Base-by-base conservation (phyloP, 805 yeast species). In the Metschnikowia picachoensis region DNA sequence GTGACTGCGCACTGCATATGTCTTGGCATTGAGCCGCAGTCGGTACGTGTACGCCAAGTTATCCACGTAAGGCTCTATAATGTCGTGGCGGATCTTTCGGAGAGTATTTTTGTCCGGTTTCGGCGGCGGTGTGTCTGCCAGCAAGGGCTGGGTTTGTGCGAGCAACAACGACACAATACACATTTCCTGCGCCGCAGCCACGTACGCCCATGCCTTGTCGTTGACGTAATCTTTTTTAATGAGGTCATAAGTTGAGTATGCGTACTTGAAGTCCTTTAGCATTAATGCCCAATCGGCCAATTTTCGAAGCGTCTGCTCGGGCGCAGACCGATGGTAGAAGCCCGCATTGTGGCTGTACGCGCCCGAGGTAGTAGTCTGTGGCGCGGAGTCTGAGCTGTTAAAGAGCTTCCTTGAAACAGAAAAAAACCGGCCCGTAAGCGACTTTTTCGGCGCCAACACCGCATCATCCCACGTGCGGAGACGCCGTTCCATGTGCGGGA, bases 231-330 rank as follows among this genome's bases (percentile, higher is more conserved):
- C 97, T 57, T 85, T 84, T 49, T 84, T 83, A 33, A 89, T 74
- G 41, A 87, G 62, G 49, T 92, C 98, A 61, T 92, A 92, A 1
- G 89, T 85, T 1, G 86, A 72, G 58, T 85, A 84, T 3, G 97
- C 94, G 47, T 80, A 82, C 61, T 83, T 83, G 72, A 85, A 92
- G 67, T 94, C 97, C 32, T 90, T 78, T n/a, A 91, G 66, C 82
- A 94, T 87, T 58, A 92, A 81, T 7, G 90, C 82, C 88, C 95
- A 88, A 62, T 94, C 99, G 0, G 95, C 98, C 27, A 92, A 69
- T 59, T 86, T 85, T 41, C 98, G 72, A 27, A 90, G 73, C 36
- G 79, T 73, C 60, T 87, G 85, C 56, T 89, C 97, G 1, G 83
- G 76, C 0, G 89, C 72, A 2, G 77, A 70, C 10, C 80, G 78